Evolutionary conservation across 2,329 filamentous ascomycete genomes (phyloP), one percentile per base, ranked within the genome.

Genomic region (Pseudocercospora crystallina): DNA sequence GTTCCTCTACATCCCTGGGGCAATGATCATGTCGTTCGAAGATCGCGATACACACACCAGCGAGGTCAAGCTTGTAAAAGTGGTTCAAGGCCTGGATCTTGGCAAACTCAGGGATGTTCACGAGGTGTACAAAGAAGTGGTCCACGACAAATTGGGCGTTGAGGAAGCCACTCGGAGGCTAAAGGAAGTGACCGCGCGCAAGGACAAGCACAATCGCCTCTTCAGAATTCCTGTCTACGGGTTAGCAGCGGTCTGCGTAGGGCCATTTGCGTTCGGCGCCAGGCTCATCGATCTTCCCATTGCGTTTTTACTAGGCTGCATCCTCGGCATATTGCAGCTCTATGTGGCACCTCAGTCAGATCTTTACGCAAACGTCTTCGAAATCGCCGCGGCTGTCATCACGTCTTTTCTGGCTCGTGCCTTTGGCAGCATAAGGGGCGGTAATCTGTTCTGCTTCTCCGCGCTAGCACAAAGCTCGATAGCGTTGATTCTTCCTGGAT

Each of bases 11-110:
- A 82, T 96, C 29, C 90, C 91, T 0, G 89, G 89, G 0, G 95
- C 89, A 65, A 96, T 96, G 91, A 88, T 96, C 49, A 87, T 96
- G 65, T 92, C 89, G 4, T 96, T 96, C 64, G 90, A 83, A 63
- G 88, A 92, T 69, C 71, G 74, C 5, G 72, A 78, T 0, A 89
- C 86, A 0, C 86, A 90, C 63, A 90, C 87, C 0, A 86, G 86
- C n/a, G 86, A 90, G 65, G 86, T 90, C 55, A 88, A 89, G 71
- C 78, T 90, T 30, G 83, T 90, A 5, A 80, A 84, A 10, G 80
- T 82, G 0, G 71, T 73, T 0, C 86, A 89, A 61, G 86, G 86
- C 1, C 78, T 91, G 8, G 83, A 91, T 65, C 76, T 91, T 0
- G 87, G 86, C 26, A 86, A 85, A 61, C 78, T 91, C 10, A 79